These are phyloP conservation scores for Saccharomycopsis sp. DNA, from an alignment of 805 yeast genomes.

Conservation along the genomic window DNA sequence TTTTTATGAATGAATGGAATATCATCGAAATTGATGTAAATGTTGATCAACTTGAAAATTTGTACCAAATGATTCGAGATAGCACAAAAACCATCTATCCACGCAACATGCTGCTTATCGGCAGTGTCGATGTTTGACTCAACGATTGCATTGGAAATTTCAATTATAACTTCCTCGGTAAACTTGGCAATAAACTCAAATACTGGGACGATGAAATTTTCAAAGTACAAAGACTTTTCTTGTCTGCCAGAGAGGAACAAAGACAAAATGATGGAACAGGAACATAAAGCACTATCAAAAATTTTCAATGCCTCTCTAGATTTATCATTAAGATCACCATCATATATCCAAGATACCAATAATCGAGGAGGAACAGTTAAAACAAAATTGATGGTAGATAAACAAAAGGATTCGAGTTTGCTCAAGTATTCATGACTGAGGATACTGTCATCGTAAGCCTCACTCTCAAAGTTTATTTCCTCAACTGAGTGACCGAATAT, in stretches of 20 bases:
- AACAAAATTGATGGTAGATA: slow-evolving; percentile 25
- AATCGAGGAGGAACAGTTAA: slow-evolving; percentile 23
- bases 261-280: slow-evolving; percentile 32
- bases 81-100: too few species aligned
- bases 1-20: slow-evolving; percentile 16
- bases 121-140: slow-evolving; percentile 1
- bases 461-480: slow-evolving; percentile 23
- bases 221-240: slow-evolving; percentile 39
- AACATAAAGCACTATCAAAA: slow-evolving; percentile 25
- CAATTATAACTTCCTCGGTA: slow-evolving; percentile 28
- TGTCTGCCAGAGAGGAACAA: slow-evolving; percentile 33
- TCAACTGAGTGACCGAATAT: slow-evolving; percentile 21
- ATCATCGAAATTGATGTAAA: slow-evolving; percentile 8
- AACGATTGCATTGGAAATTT: slow-evolving; percentile 6
- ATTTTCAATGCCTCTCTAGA: slow-evolving; percentile 16
- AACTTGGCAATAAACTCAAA: slow-evolving; percentile 32
- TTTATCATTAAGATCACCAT: background rate
- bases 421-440: slow-evolving; percentile 21
- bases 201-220: slow-evolving; percentile 34
- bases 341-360: background rate
- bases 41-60: slow-evolving; percentile 11
- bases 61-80: slow-evolving; percentile 1
- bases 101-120: background rate
- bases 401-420: slow-evolving; percentile 29
- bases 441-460: slow-evolving; percentile 6